A percentile compares a stretch with the other conserved stretches of the same genome.
Evolutionary conservation across 2,329 filamentous ascomycete species (phyloP).

Genomic region (Paraphoma sp.): DNA sequence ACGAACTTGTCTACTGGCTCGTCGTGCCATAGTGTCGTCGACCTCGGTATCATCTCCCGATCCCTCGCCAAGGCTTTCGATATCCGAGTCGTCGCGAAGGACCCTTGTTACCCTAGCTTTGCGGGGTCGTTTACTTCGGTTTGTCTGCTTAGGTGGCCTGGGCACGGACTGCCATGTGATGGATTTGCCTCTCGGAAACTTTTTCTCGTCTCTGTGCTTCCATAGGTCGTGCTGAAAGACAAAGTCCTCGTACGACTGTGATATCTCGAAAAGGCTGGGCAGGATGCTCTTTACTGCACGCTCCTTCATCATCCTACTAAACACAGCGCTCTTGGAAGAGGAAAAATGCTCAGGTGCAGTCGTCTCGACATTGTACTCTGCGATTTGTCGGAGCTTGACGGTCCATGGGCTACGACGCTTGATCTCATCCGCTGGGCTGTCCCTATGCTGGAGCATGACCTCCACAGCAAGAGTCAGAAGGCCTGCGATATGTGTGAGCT

Average conservation of each 20-base stretch:
- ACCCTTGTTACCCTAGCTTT: neutral
- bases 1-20: neutral
- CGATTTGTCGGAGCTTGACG: constrained; percentile 25
- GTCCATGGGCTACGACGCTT: constrained; percentile 36
- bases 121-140: constrained; percentile 18
- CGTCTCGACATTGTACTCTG: constrained; percentile 25
- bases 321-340: constrained; percentile 28
- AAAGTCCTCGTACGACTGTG: constrained; percentile 38
- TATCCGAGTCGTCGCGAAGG: constrained; percentile 1
- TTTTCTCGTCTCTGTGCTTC: constrained; percentile 20
- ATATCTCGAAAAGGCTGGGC: constrained; percentile 37
- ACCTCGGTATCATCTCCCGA: constrained; percentile 31
- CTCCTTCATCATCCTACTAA: constrained; percentile 34
- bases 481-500: constrained; percentile 12
- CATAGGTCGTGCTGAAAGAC: constrained; percentile 31
- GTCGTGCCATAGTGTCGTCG: constrained; percentile 17
- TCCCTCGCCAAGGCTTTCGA: constrained; percentile 8
- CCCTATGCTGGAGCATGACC: constrained; percentile 39
- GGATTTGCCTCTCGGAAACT: constrained; percentile 19
- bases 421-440: constrained; percentile 19
- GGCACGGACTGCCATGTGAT: constrained; percentile 31
- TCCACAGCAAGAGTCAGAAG: constrained; percentile 35
- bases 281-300: constrained; percentile 33
- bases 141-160: constrained; percentile 21
- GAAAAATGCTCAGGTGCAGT: constrained; percentile 34